phyloP scores from a whole-genome alignment of 2,329 filamentous ascomycete genomes.

The Claviceps lovelessii region DNA sequence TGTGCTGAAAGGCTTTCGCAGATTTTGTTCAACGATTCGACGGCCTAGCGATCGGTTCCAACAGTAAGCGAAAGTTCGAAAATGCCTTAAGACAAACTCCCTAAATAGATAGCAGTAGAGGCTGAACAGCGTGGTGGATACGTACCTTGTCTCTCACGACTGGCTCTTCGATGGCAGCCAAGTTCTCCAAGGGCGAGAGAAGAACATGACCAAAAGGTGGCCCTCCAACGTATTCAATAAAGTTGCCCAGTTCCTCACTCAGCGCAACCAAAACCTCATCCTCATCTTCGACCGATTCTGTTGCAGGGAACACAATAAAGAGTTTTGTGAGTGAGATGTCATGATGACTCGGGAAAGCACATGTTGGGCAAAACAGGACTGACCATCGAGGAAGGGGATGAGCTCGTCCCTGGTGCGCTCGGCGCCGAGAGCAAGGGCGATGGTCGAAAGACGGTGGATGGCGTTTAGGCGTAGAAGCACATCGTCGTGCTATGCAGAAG shows the following conservation, averaged over 20 bases:
- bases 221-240: constrained; percentile 95
- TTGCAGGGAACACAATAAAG: not conserved
- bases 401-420: constrained; percentile 97
- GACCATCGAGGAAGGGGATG: constrained; percentile 97
- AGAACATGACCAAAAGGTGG: constrained; percentile 90
- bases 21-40: constrained; percentile 99
- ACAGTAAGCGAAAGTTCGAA: constrained; percentile 1
- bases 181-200: constrained; percentile 90
- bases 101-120: not conserved
- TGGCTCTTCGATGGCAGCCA: constrained; percentile 96
- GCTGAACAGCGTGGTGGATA: not conserved
- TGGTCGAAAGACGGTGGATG: constrained; percentile 94
- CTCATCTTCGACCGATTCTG: constrained; percentile 98
- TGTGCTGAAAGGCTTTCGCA: constrained; percentile 79
- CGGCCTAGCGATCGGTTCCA: constrained; percentile 46
- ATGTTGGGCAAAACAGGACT: constrained; percentile 23
- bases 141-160: constrained; percentile 91
- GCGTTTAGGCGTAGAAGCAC: constrained; percentile 95
- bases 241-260: constrained; percentile 90
- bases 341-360: constrained; percentile 3
- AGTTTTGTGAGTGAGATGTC: constrained; percentile 3
- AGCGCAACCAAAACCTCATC: constrained; percentile 95
- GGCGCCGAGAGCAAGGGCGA: constrained; percentile 86
- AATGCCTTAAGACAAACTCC: not conserved
- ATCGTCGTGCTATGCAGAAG: constrained; percentile 69